Evolutionary conservation across 2,329 filamentous ascomycete genomes (phyloP), one percentile per base, ranked within the genome.

Genomic region (Xenoacremonium recifei): DNA sequence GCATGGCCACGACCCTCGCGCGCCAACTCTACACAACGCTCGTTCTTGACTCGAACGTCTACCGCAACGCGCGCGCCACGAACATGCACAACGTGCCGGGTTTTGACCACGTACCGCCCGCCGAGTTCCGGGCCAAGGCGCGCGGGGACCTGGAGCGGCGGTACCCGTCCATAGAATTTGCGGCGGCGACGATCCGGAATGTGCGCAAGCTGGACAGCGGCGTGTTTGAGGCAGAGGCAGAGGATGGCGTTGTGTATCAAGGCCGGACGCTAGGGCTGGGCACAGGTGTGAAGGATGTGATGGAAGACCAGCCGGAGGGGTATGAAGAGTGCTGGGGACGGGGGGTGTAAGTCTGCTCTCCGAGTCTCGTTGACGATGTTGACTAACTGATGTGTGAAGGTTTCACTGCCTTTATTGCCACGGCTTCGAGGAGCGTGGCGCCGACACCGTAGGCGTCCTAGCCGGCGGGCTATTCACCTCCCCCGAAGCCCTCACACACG

Each of bases 361-460:
- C 18, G 3, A 13, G 10, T 23, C 9, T 6, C 4, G 1, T 15
- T 4, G 12, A 3, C 2, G 13, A 27, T 27, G 37, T 42, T 50
- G 19, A 54, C 19, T 17, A 10, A 2, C 16, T 17, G n/a, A n/a
- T n/a, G n/a, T n/a, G 1, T 16, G 18, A 31, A 73, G 70, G 33
- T 82, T 77, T 49, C 77, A 82, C 51, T 83, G 78, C 49, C 67
- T 82, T 2, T 80, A 75, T 51, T 83, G 78, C 57, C 70, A 82
- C 48, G 79, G 79, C 4, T 82, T 70, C 54, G 79, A 84, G 47
- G 75, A 82, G 37, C 67, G 72, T 12, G 76, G 73, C 2, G 56
- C 60, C 3, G 51, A 62, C 1, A 71, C 71, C 0, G 68, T 67
- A 0, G 76, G 75, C 1, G 53, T 80, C 4, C 64, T 81, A 3